Percentiles rank a stretch among this genome's conserved stretches.
phyloP scores from a whole-genome alignment of 2,329 filamentous ascomycete genomes.

The Raffaelea ambrosiae region DNA sequence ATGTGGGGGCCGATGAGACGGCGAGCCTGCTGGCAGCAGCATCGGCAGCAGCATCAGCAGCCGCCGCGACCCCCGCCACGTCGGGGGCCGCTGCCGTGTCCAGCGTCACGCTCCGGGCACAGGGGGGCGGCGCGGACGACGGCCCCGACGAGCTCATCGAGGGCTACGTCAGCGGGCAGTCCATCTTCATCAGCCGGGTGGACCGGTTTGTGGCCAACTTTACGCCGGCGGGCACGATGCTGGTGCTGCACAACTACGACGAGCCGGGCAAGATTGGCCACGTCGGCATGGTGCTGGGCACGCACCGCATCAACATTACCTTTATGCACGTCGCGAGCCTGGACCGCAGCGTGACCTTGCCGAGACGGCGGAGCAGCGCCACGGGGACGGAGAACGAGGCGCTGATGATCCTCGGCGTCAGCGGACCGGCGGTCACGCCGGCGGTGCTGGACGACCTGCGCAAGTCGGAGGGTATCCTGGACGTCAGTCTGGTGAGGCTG shows the following conservation, averaged over 20 bases:
- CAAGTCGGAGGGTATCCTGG: constrained; percentile 42
- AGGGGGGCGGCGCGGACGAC: too few relatives aligned
- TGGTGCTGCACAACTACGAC: constrained; percentile 78
- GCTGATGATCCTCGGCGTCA: constrained; percentile 73
- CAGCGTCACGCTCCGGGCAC: too few relatives aligned
- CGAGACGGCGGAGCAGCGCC: constrained; percentile 15
- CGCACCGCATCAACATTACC: constrained; percentile 65
- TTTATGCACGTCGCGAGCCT: constrained; percentile 67
- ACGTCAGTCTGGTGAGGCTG: constrained; percentile 40
- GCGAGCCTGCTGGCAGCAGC: too few relatives aligned
- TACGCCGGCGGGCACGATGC: constrained; percentile 60
- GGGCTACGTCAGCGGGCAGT: constrained; percentile 57
- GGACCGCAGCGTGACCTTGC: constrained; percentile 19
- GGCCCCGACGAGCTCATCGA: constrained; percentile 41
- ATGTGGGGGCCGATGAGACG: too few relatives aligned
- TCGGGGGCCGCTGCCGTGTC: too few relatives aligned
- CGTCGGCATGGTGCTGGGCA: constrained; percentile 63
- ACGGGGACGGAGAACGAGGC: constrained; percentile 50
- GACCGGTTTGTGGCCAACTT: constrained; percentile 69
- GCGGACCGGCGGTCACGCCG: constrained; percentile 48
- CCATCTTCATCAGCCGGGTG: constrained; percentile 61
- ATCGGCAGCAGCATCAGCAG: too few relatives aligned
- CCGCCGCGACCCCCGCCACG: too few relatives aligned
- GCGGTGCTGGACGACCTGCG: constrained; percentile 42
- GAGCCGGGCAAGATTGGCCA: constrained; percentile 74